phyloP scores from a whole-genome alignment of 208 protist genomes.

The Kentomonas sorsogonicus region DNA sequence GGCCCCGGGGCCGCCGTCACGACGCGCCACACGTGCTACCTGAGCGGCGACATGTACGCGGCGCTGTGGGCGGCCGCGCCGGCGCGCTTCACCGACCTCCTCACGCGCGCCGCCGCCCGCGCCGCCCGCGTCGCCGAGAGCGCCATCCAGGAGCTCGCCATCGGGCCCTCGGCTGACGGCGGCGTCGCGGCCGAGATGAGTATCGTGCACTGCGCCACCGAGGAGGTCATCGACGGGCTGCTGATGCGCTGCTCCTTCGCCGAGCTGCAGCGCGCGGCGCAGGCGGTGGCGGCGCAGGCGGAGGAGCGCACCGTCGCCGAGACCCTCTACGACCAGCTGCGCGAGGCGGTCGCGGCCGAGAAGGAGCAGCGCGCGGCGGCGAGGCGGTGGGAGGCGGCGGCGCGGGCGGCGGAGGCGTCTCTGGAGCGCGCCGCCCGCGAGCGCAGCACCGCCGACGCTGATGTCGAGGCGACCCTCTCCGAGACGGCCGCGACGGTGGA shows the following conservation, averaged over 20 bases:
- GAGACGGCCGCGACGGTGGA: conserved; percentile 31
- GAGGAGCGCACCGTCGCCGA: conserved; percentile 13
- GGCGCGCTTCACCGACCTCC: conserved; percentile 32
- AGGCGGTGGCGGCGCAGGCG: conserved; percentile 22
- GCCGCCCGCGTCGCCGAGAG: conserved; percentile 34
- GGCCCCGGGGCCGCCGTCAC: conserved; percentile 14
- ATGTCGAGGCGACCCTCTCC: conserved; percentile 36
- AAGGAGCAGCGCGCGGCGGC: conserved; percentile 18
- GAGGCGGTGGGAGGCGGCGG: conserved; percentile 19
- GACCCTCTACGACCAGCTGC: conserved; percentile 21
- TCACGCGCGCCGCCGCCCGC: conserved; percentile 41
- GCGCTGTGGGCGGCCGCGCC: conserved; percentile 18
- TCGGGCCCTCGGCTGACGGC: conserved; percentile 29
- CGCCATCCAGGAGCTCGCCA: conserved; percentile 31
- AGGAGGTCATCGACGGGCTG: conserved; percentile 36
- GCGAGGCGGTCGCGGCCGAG: conserved; percentile 14
- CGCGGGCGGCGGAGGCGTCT: conserved; percentile 31
- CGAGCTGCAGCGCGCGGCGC: conserved; percentile 27
- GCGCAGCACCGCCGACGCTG: conserved; percentile 22
- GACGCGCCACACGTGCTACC: conserved; percentile 39
- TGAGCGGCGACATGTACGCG: conserved; percentile 36
- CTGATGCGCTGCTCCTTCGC: conserved; percentile 39
- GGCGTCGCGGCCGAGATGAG: conserved; percentile 43
- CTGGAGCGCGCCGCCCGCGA: conserved; percentile 35
- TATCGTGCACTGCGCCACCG: conserved; percentile 29